These are phyloP conservation scores for Aspergillus brasiliensis DNA, from an alignment of 2,329 filamentous ascomycete genomes.

Conservation along the genomic window DNA sequence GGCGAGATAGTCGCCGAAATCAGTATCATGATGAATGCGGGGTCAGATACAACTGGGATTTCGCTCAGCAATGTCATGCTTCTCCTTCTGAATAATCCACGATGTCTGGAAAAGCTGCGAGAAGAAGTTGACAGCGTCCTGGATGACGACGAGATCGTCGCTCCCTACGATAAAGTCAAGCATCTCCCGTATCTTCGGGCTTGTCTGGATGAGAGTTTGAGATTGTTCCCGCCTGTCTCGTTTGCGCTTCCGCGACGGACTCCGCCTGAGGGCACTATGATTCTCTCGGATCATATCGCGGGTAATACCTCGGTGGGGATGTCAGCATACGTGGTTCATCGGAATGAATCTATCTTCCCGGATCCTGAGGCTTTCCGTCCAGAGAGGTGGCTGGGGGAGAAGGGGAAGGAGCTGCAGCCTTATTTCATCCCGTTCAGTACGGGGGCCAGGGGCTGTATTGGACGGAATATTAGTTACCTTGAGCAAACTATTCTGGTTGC, in stretches of 20 bases:
- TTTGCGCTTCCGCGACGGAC: constrained; percentile 47
- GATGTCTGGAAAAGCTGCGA: constrained; percentile 39
- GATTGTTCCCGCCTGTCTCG: constrained; percentile 45
- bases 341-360: constrained; percentile 36
- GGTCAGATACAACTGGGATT: constrained; percentile 54
- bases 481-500: constrained; percentile 51
- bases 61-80: constrained; percentile 55
- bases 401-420: constrained; percentile 37
- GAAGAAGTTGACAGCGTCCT: constrained; percentile 49
- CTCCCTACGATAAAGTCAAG: constrained; percentile 51
- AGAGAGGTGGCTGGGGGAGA: constrained; percentile 44
- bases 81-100: constrained; percentile 52
- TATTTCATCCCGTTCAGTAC: constrained; percentile 44
- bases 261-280: constrained; percentile 43
- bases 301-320: constrained; percentile 47
- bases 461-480: constrained; percentile 44
- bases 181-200: constrained; percentile 54
- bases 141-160: constrained; percentile 44
- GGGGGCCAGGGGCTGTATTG: constrained; percentile 41
- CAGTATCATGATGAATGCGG: constrained; percentile 46
- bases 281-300: constrained; percentile 31
- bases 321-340: constrained; percentile 43
- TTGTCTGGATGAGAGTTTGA: constrained; percentile 54
- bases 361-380: constrained; percentile 39
- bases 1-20: constrained; percentile 61